Percentiles rank a stretch among this genome's conserved stretches.
Conservation (phyloP, 75 land plant species). For the Ceratopteris richardii region DNA sequence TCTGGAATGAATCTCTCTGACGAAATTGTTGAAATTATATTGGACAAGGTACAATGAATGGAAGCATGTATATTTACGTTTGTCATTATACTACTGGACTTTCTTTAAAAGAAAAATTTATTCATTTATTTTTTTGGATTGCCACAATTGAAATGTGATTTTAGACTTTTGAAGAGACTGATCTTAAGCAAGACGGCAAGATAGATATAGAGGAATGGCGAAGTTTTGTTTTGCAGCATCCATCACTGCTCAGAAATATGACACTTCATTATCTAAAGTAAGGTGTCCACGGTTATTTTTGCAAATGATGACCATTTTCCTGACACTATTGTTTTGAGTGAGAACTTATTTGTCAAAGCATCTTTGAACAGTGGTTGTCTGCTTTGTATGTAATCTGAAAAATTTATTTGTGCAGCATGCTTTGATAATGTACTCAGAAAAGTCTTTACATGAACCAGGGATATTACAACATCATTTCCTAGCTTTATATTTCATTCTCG, state of each 20-base stretch:
- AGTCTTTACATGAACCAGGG: conserved; percentile 29
- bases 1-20: conserved; percentile 18
- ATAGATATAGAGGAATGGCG: conserved; percentile 58
- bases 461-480: conserved; percentile 68
- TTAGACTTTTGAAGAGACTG: conserved; percentile 92
- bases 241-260: conserved; percentile 51
- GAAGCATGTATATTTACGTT: neutral
- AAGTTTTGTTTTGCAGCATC: conserved; percentile 38
- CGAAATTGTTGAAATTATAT: conserved; percentile 10
- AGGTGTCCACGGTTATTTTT: too few species aligned
- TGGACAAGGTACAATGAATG: conserved; percentile 14
- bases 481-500: conserved; percentile 71
- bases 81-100: too few species aligned
- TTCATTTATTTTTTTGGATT: neutral
- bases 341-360: too few species aligned
- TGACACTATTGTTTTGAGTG: neutral
- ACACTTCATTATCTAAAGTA: conserved; percentile 45
- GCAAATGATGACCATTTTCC: neutral
- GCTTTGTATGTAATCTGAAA: too few species aligned
- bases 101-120: neutral
- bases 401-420: too few species aligned
- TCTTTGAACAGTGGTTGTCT: too few species aligned
- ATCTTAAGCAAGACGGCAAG: conserved; percentile 42
- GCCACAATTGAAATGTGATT: conserved; percentile 1
- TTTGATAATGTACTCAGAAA: too few species aligned